Conservation (phyloP, 129 eudicot genomes). For the carrot (Daucus carota) region DH1_v3.0 NC_030382.2:47099001-47099500, state of each 20-base stretch:
- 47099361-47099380: not conserved
- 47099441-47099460: not conserved
- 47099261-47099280: not conserved
- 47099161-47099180: conserved; percentile 18
- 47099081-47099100: conserved; percentile 44
- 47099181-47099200: conserved; percentile 24
- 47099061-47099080: conserved; percentile 31
- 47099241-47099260: not conserved
- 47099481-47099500: conserved; percentile 26
- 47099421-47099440: not conserved
- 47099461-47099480: not conserved
- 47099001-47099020: conserved; percentile 30
- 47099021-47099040: conserved; percentile 15
- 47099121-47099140: conserved; percentile 25
- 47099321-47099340: no score
- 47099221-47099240: conserved; percentile 1
- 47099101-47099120: conserved; percentile 39
- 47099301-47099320: no score
- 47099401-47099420: not conserved
- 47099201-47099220: conserved; percentile 12
- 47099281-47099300: no score
- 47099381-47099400: not conserved
- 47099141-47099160: not conserved
- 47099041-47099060: conserved; percentile 25
- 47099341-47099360: no score